phyloP scores from a whole-genome alignment of 371 early-diverging fungal genomes.

The Rhizomucor pusillus region DNA sequence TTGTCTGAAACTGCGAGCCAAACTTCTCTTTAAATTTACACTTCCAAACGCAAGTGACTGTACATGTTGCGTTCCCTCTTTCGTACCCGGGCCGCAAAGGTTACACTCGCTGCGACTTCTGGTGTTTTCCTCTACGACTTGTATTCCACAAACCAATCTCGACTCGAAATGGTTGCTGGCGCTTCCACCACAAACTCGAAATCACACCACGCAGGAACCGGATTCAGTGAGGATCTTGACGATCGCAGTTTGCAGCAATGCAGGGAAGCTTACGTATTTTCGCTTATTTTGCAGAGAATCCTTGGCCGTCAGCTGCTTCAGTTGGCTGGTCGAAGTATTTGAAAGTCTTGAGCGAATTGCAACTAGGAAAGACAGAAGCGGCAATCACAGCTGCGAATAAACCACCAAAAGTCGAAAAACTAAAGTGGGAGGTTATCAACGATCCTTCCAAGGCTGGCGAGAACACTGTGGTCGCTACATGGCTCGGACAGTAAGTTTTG shows the following conservation, averaged over 20 bases:
- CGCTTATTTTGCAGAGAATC: conserved; percentile 2
- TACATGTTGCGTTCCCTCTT: too few species aligned
- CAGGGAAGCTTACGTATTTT: too few species aligned
- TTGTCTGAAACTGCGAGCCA: too few species aligned
- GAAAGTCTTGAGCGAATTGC: conserved; percentile 4
- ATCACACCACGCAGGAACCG: background rate
- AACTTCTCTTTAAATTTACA: too few species aligned
- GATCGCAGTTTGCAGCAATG: too few species aligned
- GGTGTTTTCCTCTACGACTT: too few species aligned
- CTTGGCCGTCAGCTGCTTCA: conserved; percentile 7
- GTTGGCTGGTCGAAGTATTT: background rate
- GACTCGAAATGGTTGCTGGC: too few species aligned
- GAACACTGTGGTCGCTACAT: conserved; percentile 27
- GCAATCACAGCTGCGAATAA: conserved; percentile 6
- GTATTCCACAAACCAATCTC: too few species aligned
- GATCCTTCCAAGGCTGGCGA: conserved; percentile 12
- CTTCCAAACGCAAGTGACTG: too few species aligned
- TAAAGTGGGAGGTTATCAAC: conserved; percentile 21
- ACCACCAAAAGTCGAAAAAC: conserved; percentile 14
- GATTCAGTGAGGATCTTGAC: background rate
- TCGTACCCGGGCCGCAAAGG: too few species aligned
- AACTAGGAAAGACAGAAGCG: conserved; percentile 8
- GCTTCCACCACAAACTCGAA: background rate
- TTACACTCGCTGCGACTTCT: too few species aligned
- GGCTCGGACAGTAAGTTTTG: conserved; percentile 39